Percentiles rank a stretch among this genome's conserved stretches.
Conservation (phyloP, 2,329 filamentous ascomycete genomes). For the Geosmithia morbida region DNA sequence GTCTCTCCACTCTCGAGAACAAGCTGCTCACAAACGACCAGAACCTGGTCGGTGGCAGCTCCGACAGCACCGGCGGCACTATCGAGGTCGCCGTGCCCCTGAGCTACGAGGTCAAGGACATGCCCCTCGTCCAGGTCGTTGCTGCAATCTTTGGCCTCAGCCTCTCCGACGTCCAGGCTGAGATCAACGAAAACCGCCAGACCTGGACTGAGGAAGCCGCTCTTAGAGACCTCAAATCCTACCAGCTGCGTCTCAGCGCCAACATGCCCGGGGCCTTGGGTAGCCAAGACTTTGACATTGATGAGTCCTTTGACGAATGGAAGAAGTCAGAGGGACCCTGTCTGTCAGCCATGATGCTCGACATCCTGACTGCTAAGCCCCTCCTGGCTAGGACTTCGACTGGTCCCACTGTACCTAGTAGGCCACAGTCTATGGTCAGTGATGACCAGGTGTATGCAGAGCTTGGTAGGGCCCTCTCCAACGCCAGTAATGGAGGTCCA, state of each 20-base stretch:
- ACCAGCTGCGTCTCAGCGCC: conserved; percentile 77
- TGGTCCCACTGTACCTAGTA: conserved; percentile 37
- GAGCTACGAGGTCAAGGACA: conserved; percentile 90
- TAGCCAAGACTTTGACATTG: conserved; percentile 76
- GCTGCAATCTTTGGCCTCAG: conserved; percentile 73
- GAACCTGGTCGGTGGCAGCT: conserved; percentile 41
- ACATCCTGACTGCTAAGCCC: conserved; percentile 74
- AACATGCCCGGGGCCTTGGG: conserved; percentile 65
- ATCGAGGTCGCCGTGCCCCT: conserved; percentile 73
- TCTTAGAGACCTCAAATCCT: conserved; percentile 80
- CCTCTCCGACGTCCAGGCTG: conserved; percentile 66
- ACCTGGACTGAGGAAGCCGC: conserved; percentile 88
- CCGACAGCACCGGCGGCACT: conserved; percentile 27
- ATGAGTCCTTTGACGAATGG: conserved; percentile 82
- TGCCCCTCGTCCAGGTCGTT: conserved; percentile 83
- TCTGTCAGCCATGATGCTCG: conserved; percentile 84
- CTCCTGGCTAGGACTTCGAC: conserved; percentile 68
- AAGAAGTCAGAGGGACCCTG: conserved; percentile 80
- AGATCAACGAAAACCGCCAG: conserved; percentile 69
- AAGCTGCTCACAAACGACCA: conserved; percentile 92
- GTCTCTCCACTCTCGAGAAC: conserved; percentile 72
- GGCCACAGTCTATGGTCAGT: conserved; percentile 26
- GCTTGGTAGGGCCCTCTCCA: conserved; percentile 34
- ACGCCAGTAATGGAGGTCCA: conserved; percentile 21
- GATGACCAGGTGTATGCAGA: conserved; percentile 39